Percentiles rank a stretch among this genome's conserved stretches.
These are phyloP conservation scores for Blumeriella jaapii DNA, from an alignment of 2,329 filamentous ascomycete genomes.

Conservation along the genomic window DNA sequence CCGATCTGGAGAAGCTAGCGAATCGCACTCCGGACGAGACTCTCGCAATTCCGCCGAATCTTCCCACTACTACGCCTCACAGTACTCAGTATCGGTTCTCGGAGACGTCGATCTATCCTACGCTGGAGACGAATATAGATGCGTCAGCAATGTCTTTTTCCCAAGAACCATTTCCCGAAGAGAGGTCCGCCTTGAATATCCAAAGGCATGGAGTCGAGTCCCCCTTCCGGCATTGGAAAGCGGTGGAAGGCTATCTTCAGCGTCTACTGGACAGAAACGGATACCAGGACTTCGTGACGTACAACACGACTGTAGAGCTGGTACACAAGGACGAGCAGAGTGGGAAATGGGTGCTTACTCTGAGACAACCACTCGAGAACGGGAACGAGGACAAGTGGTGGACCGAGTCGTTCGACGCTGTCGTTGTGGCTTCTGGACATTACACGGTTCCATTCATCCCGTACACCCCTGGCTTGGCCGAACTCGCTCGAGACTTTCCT, in stretches of 20 bases:
- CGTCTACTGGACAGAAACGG: constrained; percentile 39
- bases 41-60: constrained; percentile 32
- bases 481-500: constrained; percentile 44
- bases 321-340: constrained; percentile 36
- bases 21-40: constrained; percentile 39
- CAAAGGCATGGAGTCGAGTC: constrained; percentile 42
- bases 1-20: constrained; percentile 36
- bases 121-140: constrained; percentile 55
- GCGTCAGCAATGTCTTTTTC: constrained; percentile 47
- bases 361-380: constrained; percentile 34
- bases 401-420: constrained; percentile 51
- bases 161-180: constrained; percentile 40
- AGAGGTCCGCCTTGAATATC: constrained; percentile 32
- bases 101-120: constrained; percentile 49
- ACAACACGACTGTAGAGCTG: constrained; percentile 50
- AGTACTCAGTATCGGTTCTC: constrained; percentile 36
- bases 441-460: constrained; percentile 56
- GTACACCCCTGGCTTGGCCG: constrained; percentile 42
- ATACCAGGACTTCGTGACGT: constrained; percentile 40
- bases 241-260: constrained; percentile 44
- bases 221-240: constrained; percentile 49
- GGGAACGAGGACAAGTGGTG: constrained; percentile 45
- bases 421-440: constrained; percentile 57
- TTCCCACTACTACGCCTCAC: constrained; percentile 37
- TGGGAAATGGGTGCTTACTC: constrained; percentile 39